Base-by-base conservation (phyloP, 2,329 filamentous ascomycete species). In the Leptographium procerum region DNA sequence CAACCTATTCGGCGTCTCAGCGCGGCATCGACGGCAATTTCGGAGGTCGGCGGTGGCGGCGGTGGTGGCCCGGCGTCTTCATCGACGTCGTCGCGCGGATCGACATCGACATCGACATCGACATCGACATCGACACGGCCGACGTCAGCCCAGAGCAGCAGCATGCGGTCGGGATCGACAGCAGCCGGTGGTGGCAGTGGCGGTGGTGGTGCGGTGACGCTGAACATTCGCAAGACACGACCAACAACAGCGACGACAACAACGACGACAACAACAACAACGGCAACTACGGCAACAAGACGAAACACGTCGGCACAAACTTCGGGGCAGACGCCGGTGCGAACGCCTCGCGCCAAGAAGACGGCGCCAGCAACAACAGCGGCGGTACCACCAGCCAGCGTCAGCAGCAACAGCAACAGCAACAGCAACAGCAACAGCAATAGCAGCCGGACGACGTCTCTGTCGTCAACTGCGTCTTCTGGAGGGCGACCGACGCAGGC, bases 211-310 rank as follows among this genome's bases (percentile, higher is more conserved):
- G n/a, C n/a, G n/a, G n/a, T n/a, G n/a, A 22, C 43, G 24, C 69
- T 84, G 11, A 72, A 76, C 11, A 73, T 80, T 5, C 87, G 82
- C 66, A 90, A 87, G 70, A 75, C 78, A 2, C 79, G 85, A 56
- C 74, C 73, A 22, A 64, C 47, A 2, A 43, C 24, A 16, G 14
- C 55, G 1, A 48, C 31, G 4, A 36, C 22, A 3, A 19, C 14
- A 9, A 31, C 24, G 19, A 16, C 36, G 34, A 16, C 52, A 9
- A 22, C 29, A 24, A 53, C 34, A 22, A 22, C 10, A 19, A n/a
- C 40, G 14, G 13, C 36, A 16, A 16, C 16, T 16, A n/a, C 24
- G 24, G 13, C 24, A 7, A 7, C 13, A 13, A 34, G 50, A 29
- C 10, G 29, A 8, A 11, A 14, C 29, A 24, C 29, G n/a, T n/a